A percentile compares a stretch with the other conserved stretches of the same genome.
Evolutionary conservation across 306 rosid species (phyloP).

Genomic region (Fagus sylvatica): DNA sequence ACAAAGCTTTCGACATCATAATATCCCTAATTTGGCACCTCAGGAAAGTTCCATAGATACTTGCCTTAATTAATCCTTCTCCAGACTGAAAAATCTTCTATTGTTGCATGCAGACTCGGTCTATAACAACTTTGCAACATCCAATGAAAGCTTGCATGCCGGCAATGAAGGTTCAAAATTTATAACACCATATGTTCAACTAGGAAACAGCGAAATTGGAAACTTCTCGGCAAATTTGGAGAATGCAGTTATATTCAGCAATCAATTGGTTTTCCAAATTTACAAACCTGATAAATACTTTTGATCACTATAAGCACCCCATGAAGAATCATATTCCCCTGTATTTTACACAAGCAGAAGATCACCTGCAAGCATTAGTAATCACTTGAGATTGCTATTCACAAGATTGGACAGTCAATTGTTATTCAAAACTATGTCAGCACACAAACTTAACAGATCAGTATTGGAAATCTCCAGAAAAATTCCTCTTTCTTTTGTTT

Average conservation of each 20-base stretch:
- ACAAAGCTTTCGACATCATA: slow-evolving; percentile 60
- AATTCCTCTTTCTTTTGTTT: not conserved
- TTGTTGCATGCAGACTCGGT: slow-evolving; percentile 42
- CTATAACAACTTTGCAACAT: slow-evolving; percentile 29
- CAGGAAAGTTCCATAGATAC: slow-evolving; percentile 10
- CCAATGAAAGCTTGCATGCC: slow-evolving; percentile 44
- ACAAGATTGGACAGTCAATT: not conserved
- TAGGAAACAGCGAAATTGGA: slow-evolving; percentile 28
- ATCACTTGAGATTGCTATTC: not conserved
- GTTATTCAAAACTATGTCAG: not conserved
- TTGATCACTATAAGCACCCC: slow-evolving; percentile 46
- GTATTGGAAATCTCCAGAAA: not conserved
- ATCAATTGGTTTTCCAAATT: slow-evolving; percentile 45
- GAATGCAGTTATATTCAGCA: slow-evolving; percentile 43
- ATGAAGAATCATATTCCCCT: slow-evolving; percentile 52
- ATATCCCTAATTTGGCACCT: slow-evolving; percentile 37
- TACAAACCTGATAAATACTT: slow-evolving; percentile 40
- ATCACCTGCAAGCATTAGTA: slow-evolving; percentile 47
- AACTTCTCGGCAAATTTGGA: slow-evolving; percentile 49
- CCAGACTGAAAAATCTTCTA: slow-evolving; percentile 38
- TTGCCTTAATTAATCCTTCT: slow-evolving; percentile 28
- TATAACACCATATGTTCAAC: slow-evolving; percentile 42
- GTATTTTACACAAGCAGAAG: slow-evolving; percentile 40
- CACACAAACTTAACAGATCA: too few relatives aligned
- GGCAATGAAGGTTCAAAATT: slow-evolving; percentile 54